A percentile compares a stretch with the other conserved stretches of the same genome.
phyloP scores from a whole-genome alignment of 176 grass and related monocot genomes.

The Ensete ventricosum region DNA sequence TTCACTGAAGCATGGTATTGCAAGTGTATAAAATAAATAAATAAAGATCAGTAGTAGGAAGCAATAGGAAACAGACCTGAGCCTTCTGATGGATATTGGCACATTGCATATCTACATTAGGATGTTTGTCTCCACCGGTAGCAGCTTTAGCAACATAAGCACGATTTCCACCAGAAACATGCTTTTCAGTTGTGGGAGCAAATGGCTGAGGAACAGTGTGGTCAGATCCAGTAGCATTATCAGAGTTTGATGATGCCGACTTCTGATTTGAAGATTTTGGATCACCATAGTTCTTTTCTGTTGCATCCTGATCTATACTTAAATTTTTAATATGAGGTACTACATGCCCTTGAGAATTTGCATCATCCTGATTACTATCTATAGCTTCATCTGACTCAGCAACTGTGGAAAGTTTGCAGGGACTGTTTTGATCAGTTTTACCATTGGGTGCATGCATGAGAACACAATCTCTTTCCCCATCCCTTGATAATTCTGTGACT shows the following conservation, averaged over 20 bases:
- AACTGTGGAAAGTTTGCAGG: neutral
- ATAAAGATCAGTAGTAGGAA: neutral
- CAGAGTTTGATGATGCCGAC: slow-evolving; percentile 23
- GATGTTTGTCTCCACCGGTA: slow-evolving; percentile 20
- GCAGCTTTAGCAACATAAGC: slow-evolving; percentile 3
- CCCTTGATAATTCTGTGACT: slow-evolving; percentile 46
- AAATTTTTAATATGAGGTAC: slow-evolving; percentile 16
- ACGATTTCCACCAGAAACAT: neutral
- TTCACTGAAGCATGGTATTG: neutral
- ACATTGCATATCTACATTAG: neutral
- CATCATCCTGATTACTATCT: neutral
- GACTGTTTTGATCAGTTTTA: slow-evolving; percentile 15
- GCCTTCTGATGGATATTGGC: neutral
- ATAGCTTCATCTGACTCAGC: neutral
- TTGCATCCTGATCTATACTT: slow-evolving; percentile 13
- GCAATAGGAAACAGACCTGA: neutral
- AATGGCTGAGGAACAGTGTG: slow-evolving; percentile 22
- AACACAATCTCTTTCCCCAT: slow-evolving; percentile 52
- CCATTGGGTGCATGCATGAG: slow-evolving; percentile 36
- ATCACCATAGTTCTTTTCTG: slow-evolving; percentile 7
- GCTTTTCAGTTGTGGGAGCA: slow-evolving; percentile 29
- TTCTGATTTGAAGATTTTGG: slow-evolving; percentile 27
- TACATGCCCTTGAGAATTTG: neutral
- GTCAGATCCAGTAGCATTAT: slow-evolving; percentile 7
- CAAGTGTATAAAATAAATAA: neutral